Evolutionary conservation across 202 grass and related monocot genomes (phyloP).

Genomic region (Hordeum pubiflorum): DNA sequence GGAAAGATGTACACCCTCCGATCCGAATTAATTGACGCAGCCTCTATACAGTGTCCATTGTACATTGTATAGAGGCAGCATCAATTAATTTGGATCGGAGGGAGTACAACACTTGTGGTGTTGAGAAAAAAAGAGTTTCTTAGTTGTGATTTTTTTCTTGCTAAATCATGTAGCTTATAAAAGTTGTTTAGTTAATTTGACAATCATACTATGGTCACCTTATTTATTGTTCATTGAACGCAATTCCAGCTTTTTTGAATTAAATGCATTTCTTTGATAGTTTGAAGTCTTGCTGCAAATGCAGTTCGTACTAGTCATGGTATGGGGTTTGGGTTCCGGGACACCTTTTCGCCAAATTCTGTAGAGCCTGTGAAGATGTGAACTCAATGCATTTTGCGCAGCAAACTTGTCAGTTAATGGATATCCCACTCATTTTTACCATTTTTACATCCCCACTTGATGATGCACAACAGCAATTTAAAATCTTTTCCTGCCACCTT

Average conservation of each 20-base stretch:
- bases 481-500: background rate
- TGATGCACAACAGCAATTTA: constrained; percentile 28
- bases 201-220: constrained; percentile 2
- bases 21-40: too few relatives aligned
- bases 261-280: constrained; percentile 29
- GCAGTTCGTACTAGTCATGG: background rate
- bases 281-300: constrained; percentile 39
- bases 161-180: background rate
- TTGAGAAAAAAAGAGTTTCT: background rate
- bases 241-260: constrained; percentile 1
- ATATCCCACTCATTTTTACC: background rate
- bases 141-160: background rate
- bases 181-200: background rate
- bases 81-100: too few relatives aligned
- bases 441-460: constrained; percentile 35
- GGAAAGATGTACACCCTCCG: background rate
- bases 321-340: background rate
- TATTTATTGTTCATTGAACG: background rate
- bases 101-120: background rate
- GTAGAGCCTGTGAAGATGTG: constrained; percentile 13
- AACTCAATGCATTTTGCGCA: constrained; percentile 26
- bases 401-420: constrained; percentile 33
- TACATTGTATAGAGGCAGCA: too few relatives aligned
- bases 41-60: too few relatives aligned
- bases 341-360: background rate